Base-by-base conservation (phyloP, 2,329 filamentous ascomycete genomes). In the Sphaceloma murrayae region DNA sequence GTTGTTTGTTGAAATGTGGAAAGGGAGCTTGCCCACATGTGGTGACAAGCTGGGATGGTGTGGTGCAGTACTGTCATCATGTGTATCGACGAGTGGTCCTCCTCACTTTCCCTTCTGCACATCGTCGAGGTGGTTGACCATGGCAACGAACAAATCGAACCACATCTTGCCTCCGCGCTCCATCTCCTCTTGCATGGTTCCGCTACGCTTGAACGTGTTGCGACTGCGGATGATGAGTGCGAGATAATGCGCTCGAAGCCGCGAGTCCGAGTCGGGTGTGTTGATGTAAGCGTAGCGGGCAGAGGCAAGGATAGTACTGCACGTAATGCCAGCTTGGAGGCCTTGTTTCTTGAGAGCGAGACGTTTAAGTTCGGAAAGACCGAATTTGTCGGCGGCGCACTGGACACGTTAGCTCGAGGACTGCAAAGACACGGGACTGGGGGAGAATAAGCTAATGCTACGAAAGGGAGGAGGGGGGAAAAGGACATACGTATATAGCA, bases 101-200 rank as follows among this genome's bases (percentile, higher is more conserved):
- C 5, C 29, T 40, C 36, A 40, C 18, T 26, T 16, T 5, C 36
- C 36, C 24, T 40, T 40, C 19, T 26, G 21, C n/a, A 40, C 36
- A 13, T 61, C 78, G 72, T 40, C 85, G 58, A 94, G 83, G 59
- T 94, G 85, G 61, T 94, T 94, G 65, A 84, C 87, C 65, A 94
- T 77, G 13, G 88, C 86, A 40, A 94, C 88, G 61, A 94, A 95
- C 33, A 94, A 70, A 59, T 94, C 88, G 60, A 94, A 95, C 68
- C 94, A 94, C 48, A 94, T 70, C 57, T 83, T 83, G 44, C 85
- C 85, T 19, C 88, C 88, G 49, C 78, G 77, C 62, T 83, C 83
- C 87, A 95, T 94, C 67, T 94, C 87, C 53, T 85, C 77, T 66
- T 94, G 88, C 87, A 94, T 94, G 3, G 87, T 94, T 45, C 87